Percentiles rank a stretch among this genome's conserved stretches.
Evolutionary conservation across 2,329 filamentous ascomycete genomes (phyloP).

Genomic region (Ascochyta koolunga): DNA sequence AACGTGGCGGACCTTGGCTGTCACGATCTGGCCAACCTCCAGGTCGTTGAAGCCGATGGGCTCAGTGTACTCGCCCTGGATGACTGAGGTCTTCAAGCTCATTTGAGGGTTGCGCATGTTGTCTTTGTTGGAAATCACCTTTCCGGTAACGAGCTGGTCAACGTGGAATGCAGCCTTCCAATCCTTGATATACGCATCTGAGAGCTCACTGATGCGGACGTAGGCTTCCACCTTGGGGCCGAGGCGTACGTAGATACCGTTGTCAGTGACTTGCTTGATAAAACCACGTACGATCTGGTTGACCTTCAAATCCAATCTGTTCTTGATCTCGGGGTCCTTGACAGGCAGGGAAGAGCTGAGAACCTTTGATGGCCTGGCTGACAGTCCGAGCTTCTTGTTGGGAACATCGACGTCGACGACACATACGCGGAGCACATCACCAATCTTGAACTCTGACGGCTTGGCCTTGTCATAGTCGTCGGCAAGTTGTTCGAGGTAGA

Average conservation of each 20-base stretch:
- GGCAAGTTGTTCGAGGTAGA: conserved; percentile 80
- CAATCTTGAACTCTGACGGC: conserved; percentile 76
- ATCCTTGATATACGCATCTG: conserved; percentile 89
- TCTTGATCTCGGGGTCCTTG: conserved; percentile 78
- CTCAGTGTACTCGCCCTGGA: conserved; percentile 79
- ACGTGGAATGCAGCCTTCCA: conserved; percentile 91
- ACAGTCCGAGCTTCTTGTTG: conserved; percentile 85
- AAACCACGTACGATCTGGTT: conserved; percentile 89
- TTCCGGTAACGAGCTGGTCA: conserved; percentile 89
- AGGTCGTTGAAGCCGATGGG: conserved; percentile 78
- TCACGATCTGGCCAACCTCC: conserved; percentile 79
- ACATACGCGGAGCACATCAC: conserved; percentile 87
- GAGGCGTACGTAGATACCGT: conserved; percentile 84
- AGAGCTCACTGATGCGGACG: conserved; percentile 85
- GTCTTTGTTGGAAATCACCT: conserved; percentile 74
- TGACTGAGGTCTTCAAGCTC: conserved; percentile 82
- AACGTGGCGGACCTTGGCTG: conserved; percentile 89
- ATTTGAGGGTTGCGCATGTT: conserved; percentile 77
- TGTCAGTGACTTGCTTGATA: conserved; percentile 86
- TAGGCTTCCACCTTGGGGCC: conserved; percentile 82
- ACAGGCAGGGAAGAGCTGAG: conserved; percentile 83
- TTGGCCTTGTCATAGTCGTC: conserved; percentile 87
- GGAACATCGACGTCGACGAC: conserved; percentile 78
- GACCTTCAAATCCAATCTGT: conserved; percentile 71
- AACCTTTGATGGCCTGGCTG: conserved; percentile 83